phyloP scores from a whole-genome alignment of 1,139 yeast genomes.

The Barnettozyma hawaiiensis region DNA sequence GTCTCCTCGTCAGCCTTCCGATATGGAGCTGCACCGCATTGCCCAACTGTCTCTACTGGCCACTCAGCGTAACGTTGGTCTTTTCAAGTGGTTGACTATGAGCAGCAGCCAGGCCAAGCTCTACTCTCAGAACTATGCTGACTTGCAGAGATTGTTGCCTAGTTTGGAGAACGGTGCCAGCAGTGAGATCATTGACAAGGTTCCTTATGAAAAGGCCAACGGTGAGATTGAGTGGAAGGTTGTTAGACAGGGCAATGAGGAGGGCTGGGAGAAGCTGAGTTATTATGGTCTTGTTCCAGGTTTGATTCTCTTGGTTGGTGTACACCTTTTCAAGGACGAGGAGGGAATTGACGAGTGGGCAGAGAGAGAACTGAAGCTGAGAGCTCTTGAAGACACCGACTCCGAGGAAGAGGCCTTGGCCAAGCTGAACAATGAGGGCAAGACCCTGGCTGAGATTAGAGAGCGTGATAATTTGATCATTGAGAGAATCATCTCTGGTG shows the following conservation, averaged over 20 bases:
- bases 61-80: slow-evolving; percentile 52
- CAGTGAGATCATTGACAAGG: slow-evolving; percentile 66
- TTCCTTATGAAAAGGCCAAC: slow-evolving; percentile 77
- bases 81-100: slow-evolving; percentile 53
- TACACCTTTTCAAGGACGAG: slow-evolving; percentile 42
- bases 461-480: slow-evolving; percentile 75
- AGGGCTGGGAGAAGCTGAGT: slow-evolving; percentile 78
- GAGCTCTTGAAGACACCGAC: slow-evolving; percentile 63
- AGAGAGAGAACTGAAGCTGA: slow-evolving; percentile 70
- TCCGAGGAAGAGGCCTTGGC: slow-evolving; percentile 52
- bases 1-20: slow-evolving; percentile 64
- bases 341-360: slow-evolving; percentile 66
- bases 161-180: slow-evolving; percentile 55
- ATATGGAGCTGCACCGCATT: slow-evolving; percentile 65
- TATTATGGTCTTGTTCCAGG: slow-evolving; percentile 74
- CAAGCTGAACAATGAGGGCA: slow-evolving; percentile 41
- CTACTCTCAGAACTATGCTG: slow-evolving; percentile 58
- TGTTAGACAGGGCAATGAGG: slow-evolving; percentile 70
- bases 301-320: slow-evolving; percentile 38
- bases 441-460: slow-evolving; percentile 53
- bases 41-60: slow-evolving; percentile 67
- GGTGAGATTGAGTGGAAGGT: slow-evolving; percentile 80
- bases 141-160: slow-evolving; percentile 55
- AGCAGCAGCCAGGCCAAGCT: slow-evolving; percentile 55
- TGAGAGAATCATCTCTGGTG: slow-evolving; percentile 79